Evolutionary conservation across 1,139 yeast genomes (phyloP).

Genomic region (Taiozyma sp.): DNA sequence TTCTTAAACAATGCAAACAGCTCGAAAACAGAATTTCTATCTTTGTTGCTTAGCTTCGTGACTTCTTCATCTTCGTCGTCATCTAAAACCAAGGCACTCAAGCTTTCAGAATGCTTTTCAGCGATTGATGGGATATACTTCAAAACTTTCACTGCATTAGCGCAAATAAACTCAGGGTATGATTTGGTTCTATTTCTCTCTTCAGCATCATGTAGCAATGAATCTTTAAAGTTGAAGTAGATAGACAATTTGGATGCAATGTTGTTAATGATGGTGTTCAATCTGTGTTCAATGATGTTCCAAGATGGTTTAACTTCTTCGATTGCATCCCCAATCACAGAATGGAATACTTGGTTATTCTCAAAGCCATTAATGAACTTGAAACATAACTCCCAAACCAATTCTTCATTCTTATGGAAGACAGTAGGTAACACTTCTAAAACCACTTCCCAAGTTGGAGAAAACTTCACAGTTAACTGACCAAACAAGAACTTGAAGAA

Average conservation of each 20-base stretch:
- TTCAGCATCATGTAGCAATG: constrained; percentile 14
- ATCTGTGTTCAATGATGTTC: constrained; percentile 31
- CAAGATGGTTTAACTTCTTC: constrained; percentile 18
- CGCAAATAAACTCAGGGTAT: constrained; percentile 37
- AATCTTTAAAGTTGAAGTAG: constrained; percentile 22
- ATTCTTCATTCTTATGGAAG: constrained; percentile 36
- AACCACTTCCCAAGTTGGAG: constrained; percentile 83
- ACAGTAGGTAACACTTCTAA: constrained; percentile 53
- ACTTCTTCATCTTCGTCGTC: constrained; percentile 21
- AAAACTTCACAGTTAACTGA: constrained; percentile 66
- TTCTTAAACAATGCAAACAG: constrained; percentile 63
- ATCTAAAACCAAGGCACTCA: constrained; percentile 52
- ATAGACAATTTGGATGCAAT: constrained; percentile 23
- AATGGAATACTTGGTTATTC: background rate
- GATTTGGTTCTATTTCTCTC: constrained; percentile 3
- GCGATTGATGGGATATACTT: constrained; percentile 57
- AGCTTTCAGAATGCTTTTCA: constrained; percentile 50
- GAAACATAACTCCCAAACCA: constrained; percentile 55
- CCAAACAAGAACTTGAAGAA: constrained; percentile 67
- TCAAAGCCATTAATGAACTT: constrained; percentile 29
- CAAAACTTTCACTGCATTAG: constrained; percentile 47
- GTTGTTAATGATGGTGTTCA: constrained; percentile 28
- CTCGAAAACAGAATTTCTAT: constrained; percentile 54
- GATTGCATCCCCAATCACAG: constrained; percentile 9
- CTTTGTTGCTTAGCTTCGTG: constrained; percentile 53